Evolutionary conservation across 1,139 yeast genomes (phyloP), one percentile per base, ranked within the genome.

Genomic region (Taphrina pruni): DNA sequence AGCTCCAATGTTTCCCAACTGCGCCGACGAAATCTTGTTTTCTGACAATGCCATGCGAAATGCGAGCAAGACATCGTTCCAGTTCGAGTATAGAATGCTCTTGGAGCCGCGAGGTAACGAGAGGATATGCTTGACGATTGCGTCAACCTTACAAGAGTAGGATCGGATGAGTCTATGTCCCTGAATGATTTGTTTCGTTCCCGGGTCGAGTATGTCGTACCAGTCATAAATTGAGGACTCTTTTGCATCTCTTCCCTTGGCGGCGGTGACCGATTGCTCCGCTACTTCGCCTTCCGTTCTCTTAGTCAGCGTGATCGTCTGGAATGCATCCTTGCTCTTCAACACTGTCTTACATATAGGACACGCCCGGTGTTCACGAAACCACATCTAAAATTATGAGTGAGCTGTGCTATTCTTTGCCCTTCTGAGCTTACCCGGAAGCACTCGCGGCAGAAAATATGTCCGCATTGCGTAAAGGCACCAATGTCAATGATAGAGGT

Each of bases 121-220:
- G 14, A 73, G 56, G 65, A 73, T 85, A 72, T 90, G 93, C 73
- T 87, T 85, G 14, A 92, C 84, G 69, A 93, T 89, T 81, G 88
- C 85, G 77, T 93, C 96, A 60, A 93, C 86, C 76, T 93, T 93
- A 1, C 97, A 85, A 12, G 97, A 96, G 77, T 87, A 92, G 50
- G 86, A 83, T 41, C 81, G 80, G 66, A 78, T 80, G 51, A 87
- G 77, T n/a, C n/a, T 50, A 2, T 11, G 12, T 21, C n/a, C 36
- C 12, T 50, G 36, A 2, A 50, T 50, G 12, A 20, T 9, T 11
- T 50, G 54, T 26, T n/a, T 50, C 7, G 35, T 17, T 4, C 6
- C 21, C 9, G 12, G 32, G n/a, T 50, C 54, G n/a, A 50, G 54
- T 8, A 26, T 21, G 32, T 50, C 54, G 21, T 50, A 50, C 36